phyloP scores from a whole-genome alignment of 1,284 basidiomycete genomes.

The Coniferiporia weirii region DNA sequence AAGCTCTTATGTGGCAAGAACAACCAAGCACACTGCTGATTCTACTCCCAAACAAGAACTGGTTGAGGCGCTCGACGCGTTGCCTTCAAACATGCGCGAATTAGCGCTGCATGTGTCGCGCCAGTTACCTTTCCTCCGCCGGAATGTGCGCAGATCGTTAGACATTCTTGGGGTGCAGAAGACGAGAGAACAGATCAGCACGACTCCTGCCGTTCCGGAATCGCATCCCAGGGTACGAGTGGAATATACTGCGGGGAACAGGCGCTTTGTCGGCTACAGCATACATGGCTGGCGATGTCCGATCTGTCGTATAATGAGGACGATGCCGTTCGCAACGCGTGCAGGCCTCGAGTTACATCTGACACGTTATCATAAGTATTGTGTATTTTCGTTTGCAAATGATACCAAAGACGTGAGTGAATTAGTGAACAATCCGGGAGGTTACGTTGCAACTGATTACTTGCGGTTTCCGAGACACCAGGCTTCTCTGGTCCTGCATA shows the following conservation, averaged over 20 bases:
- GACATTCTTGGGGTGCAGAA: not conserved
- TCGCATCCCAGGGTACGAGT: not conserved
- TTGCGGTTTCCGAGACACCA: slow-evolving; percentile 12
- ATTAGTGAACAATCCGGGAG: not conserved
- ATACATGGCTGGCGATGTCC: slow-evolving; percentile 48
- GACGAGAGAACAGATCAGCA: not conserved
- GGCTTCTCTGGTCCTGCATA: slow-evolving; percentile 26
- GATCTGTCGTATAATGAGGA: slow-evolving; percentile 43
- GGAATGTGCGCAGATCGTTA: slow-evolving; percentile 13
- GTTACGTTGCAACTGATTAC: not conserved
- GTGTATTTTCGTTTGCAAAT: slow-evolving; percentile 40
- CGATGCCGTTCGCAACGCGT: slow-evolving; percentile 41
- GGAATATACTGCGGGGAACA: not conserved
- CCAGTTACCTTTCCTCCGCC: slow-evolving; percentile 16
- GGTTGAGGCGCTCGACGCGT: not conserved
- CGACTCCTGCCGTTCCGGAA: not conserved
- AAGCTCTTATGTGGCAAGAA: no score
- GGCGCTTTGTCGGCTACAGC: not conserved
- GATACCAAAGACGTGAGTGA: slow-evolving; percentile 12
- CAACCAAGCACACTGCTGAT: no score
- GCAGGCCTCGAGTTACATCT: slow-evolving; percentile 52
- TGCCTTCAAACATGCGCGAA: not conserved
- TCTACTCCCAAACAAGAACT: not conserved
- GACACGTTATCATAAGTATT: slow-evolving; percentile 46
- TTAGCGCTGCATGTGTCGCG: not conserved